A percentile compares a stretch with the other conserved stretches of the same genome.
These are phyloP conservation scores for Ramularia collo-cygni DNA, from an alignment of 2,329 filamentous ascomycete genomes.

Conservation along the genomic window DNA sequence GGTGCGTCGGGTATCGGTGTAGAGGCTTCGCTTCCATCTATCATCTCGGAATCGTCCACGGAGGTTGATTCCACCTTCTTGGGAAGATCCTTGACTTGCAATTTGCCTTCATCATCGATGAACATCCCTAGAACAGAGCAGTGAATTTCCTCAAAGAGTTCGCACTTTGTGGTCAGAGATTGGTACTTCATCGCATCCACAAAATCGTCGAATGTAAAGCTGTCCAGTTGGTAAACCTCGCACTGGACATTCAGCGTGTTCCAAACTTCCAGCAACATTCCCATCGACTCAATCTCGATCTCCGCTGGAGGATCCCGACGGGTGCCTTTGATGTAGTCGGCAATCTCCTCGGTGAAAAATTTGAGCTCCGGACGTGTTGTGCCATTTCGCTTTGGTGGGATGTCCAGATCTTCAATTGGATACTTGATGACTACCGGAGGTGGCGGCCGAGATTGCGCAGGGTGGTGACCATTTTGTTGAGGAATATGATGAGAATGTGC, in stretches of 20 bases:
- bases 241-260: slow-evolving; percentile 98
- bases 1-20: slow-evolving; percentile 66
- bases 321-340: slow-evolving; percentile 26
- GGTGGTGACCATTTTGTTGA: slow-evolving; percentile 15
- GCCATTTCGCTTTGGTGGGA: slow-evolving; percentile 59
- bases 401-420: slow-evolving; percentile 86
- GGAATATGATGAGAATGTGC: slow-evolving; percentile 40
- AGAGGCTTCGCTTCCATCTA: slow-evolving; percentile 44
- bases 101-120: slow-evolving; percentile 70
- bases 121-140: slow-evolving; percentile 85
- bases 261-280: slow-evolving; percentile 82
- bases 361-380: slow-evolving; percentile 66
- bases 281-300: slow-evolving; percentile 78
- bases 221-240: slow-evolving; percentile 87
- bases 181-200: slow-evolving; percentile 72
- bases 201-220: slow-evolving; percentile 96
- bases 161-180: slow-evolving; percentile 66
- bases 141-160: slow-evolving; percentile 84
- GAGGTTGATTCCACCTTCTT: slow-evolving; percentile 69
- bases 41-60: slow-evolving; percentile 64
- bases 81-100: slow-evolving; percentile 57
- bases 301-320: slow-evolving; percentile 40
- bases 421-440: slow-evolving; percentile 79
- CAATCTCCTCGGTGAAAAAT: slow-evolving; percentile 57
- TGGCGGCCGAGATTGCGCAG: slow-evolving; percentile 39